phyloP scores from a whole-genome alignment of 2,329 filamentous ascomycete genomes.

The Aotearoamyces nothofagi region DNA sequence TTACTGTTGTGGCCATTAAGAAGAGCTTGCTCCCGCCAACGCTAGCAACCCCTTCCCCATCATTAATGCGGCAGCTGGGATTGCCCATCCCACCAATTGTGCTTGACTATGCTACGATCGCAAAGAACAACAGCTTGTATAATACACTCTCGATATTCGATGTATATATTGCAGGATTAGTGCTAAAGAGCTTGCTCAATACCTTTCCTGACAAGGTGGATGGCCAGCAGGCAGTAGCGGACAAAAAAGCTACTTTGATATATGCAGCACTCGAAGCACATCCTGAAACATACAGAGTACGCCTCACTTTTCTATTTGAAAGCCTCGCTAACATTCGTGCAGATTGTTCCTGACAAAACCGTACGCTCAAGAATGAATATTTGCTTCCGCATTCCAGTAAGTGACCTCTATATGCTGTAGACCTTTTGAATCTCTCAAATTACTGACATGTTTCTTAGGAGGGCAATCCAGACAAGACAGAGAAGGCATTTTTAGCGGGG shows the following conservation, averaged over 20 bases:
- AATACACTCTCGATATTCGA: conserved; percentile 49
- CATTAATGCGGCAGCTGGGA: conserved; percentile 56
- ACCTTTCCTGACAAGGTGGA: conserved; percentile 53
- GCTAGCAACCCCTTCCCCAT: conserved; percentile 47
- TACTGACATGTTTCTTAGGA: no score
- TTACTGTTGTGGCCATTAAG: conserved; percentile 74
- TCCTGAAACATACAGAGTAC: conserved; percentile 50
- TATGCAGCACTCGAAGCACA: conserved; percentile 65
- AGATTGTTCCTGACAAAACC: conserved; percentile 56
- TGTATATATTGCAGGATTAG: conserved; percentile 80
- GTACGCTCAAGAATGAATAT: conserved; percentile 88
- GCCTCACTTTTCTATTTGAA: no score
- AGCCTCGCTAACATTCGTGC: no score
- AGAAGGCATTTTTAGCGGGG: conserved; percentile 67
- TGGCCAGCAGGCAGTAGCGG: conserved; percentile 60
- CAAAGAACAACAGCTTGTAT: conserved; percentile 86
- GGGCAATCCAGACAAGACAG: conserved; percentile 48
- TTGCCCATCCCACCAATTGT: conserved; percentile 33
- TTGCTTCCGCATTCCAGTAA: conserved; percentile 60
- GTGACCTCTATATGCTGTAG: conserved; percentile 8
- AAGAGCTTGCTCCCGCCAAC: conserved; percentile 63
- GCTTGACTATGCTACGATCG: conserved; percentile 61
- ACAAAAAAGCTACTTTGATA: conserved; percentile 61
- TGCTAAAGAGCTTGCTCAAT: conserved; percentile 60
- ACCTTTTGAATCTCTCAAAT: conserved; percentile 1